phyloP scores from a whole-genome alignment of 345 rosid genomes.

The Hypericum perforatum region DNA sequence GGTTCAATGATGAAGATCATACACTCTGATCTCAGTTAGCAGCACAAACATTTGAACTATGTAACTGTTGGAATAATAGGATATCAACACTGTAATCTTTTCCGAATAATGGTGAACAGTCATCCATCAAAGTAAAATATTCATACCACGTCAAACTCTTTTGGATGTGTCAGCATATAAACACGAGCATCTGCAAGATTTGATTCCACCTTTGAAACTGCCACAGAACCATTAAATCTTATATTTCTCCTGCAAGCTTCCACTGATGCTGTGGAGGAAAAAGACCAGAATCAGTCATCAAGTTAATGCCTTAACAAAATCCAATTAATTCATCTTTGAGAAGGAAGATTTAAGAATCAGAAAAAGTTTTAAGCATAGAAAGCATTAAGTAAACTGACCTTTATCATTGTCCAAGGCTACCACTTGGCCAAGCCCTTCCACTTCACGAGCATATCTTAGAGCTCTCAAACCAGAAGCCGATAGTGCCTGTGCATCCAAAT shows the following conservation, averaged over 20 bases:
- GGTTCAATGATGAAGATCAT: neutral
- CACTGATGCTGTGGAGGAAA: constrained; percentile 47
- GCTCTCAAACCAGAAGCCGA: constrained; percentile 97
- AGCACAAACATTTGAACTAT: no score
- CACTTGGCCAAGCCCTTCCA: constrained; percentile 87
- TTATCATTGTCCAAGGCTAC: constrained; percentile 93
- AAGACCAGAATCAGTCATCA: constrained; percentile 4
- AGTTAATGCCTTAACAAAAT: neutral
- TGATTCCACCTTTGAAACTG: constrained; percentile 83
- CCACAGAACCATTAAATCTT: constrained; percentile 82
- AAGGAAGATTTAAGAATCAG: neutral
- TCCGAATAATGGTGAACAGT: no score
- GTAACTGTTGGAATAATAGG: no score
- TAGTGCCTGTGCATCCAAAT: constrained; percentile 48
- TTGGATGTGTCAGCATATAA: constrained; percentile 85
- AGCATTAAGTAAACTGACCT: constrained; percentile 32
- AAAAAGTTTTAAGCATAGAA: neutral
- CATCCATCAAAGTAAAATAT: no score
- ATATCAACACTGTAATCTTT: no score
- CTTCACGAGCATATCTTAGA: constrained; percentile 85
- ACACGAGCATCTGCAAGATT: constrained; percentile 95
- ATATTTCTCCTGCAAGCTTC: constrained; percentile 92
- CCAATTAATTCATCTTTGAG: no score
- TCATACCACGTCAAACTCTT: constrained; percentile 91
- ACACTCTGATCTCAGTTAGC: no score